Base-by-base conservation (phyloP, 2,329 filamentous ascomycete species). In the Coniochaeta prunicola region DNA sequence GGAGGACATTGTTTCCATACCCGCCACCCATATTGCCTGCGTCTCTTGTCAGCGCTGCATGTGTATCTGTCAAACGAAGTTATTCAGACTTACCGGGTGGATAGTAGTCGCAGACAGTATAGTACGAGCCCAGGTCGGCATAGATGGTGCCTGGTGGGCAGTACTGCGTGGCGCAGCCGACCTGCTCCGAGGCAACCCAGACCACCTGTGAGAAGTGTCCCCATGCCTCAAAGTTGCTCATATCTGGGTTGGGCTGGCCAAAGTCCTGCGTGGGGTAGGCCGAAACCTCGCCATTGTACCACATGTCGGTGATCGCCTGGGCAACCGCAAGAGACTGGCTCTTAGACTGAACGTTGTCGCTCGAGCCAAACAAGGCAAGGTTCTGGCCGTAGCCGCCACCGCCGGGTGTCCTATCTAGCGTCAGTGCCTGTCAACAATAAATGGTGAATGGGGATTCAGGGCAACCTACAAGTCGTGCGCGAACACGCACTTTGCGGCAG, bases 31-130 rank as follows among this genome's bases (percentile, higher is more conserved):
- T 74, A 72, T 85, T 85, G 64, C 82, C 81, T 81, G 30, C 0
- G 5, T n/a, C 30, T n/a, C 4, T 42, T 53, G 36, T 68, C 64
- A 69, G 61, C 58, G 28, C 10, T 26, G 28, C 9, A 3, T 19
- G n/a, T n/a, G n/a, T n/a, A n/a, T 19, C 12, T 9, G 17, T 28
- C 21, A 12, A 26, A 33, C 28, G 26, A 12, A 13, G 6, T 13
- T 15, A 13, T 53, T 28, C 36, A 54, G 30, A 73, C 84, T 73
- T 84, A 90, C 90, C 91, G 63, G 85, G 76, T 62, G 85, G 81
- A 64, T 76, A 77, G 78, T 96, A 96, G 82, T 96, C 93, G 87
- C 91, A 96, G 68, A 96, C 91, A 31, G 89, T 92, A 79, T 85
- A 91, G 75, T 83, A 86, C n/a, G 85, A 75, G 38, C 79, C 80